Percentiles rank a stretch among this genome's conserved stretches.
phyloP scores from a whole-genome alignment of 495 filamentous ascomycete species.

The Daldinia loculata region DNA sequence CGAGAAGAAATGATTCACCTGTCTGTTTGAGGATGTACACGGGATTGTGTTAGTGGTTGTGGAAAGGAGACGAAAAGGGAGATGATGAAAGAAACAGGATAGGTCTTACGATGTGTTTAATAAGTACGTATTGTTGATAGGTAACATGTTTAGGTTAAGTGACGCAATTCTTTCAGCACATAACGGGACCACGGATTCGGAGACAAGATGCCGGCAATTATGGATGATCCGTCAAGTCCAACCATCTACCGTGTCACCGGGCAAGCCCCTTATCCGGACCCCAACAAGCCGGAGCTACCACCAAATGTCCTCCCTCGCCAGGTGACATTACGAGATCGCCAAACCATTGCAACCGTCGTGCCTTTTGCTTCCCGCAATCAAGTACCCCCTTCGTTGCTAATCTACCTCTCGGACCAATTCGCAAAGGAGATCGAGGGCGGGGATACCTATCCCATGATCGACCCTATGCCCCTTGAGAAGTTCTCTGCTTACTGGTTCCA shows the following conservation, averaged over 20 bases:
- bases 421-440: conserved; percentile 96
- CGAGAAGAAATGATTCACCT: not conserved
- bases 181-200: conserved; percentile 1
- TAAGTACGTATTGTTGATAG: conserved; percentile 35
- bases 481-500: conserved; percentile 96
- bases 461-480: conserved; percentile 74
- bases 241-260: conserved; percentile 72
- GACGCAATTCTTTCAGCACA: conserved; percentile 2
- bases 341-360: conserved; percentile 89
- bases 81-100: conserved; percentile 1
- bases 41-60: not conserved
- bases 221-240: conserved; percentile 76
- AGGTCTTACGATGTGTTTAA: conserved; percentile 7
- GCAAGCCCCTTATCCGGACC: conserved; percentile 68
- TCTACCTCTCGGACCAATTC: conserved; percentile 84
- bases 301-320: conserved; percentile 76
- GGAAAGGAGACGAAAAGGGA: not conserved
- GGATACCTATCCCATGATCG: conserved; percentile 94
- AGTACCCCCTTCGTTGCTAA: conserved; percentile 77
- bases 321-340: conserved; percentile 88
- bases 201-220: conserved; percentile 81
- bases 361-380: conserved; percentile 80
- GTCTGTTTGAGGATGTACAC: not conserved
- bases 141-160: conserved; percentile 35
- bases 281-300: conserved; percentile 68